phyloP scores from a whole-genome alignment of 2,329 filamentous ascomycete species.

The Bertia moriformis region DNA sequence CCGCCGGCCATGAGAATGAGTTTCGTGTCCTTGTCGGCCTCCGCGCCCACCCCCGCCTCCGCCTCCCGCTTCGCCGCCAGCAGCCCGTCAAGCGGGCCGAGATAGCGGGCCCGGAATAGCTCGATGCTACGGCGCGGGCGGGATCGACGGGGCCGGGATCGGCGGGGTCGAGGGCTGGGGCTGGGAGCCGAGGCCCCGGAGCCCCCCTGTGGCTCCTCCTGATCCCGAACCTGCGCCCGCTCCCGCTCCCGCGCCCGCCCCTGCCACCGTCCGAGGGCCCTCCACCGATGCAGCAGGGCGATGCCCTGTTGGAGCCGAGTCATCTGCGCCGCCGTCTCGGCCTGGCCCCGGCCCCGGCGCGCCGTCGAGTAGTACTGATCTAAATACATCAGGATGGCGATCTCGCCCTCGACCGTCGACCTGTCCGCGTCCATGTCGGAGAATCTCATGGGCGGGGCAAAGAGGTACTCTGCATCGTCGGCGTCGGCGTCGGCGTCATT shows the following conservation, averaged over 20 bases:
- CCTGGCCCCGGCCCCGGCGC: constrained; percentile 13
- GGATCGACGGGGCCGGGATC: too few species aligned
- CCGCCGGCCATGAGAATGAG: constrained; percentile 27
- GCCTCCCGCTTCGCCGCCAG: constrained; percentile 21
- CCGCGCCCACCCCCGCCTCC: constrained; percentile 11
- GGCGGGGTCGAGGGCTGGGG: constrained; percentile 4
- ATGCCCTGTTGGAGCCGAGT: constrained; percentile 19
- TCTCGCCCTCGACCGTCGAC: constrained; percentile 30
- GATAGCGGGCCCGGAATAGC: neutral
- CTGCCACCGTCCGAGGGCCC: neutral
- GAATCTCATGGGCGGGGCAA: constrained; percentile 26
- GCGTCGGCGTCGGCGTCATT: constrained; percentile 5
- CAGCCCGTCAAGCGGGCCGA: constrained; percentile 9
- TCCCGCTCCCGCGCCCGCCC: neutral
- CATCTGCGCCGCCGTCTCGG: constrained; percentile 8
- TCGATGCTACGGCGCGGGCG: neutral
- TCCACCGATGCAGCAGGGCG: constrained; percentile 21
- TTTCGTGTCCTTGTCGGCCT: constrained; percentile 6
- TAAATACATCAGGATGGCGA: constrained; percentile 44
- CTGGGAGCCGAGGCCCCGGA: too few species aligned
- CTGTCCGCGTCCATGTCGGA: constrained; percentile 35
- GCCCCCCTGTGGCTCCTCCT: too few species aligned
- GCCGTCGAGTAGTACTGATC: constrained; percentile 29
- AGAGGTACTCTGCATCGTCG: constrained; percentile 4
- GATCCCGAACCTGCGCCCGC: too few species aligned